Conservation (phyloP, 2,329 filamentous ascomycete genomes). For the Penicillium sclerotigenum region DNA sequence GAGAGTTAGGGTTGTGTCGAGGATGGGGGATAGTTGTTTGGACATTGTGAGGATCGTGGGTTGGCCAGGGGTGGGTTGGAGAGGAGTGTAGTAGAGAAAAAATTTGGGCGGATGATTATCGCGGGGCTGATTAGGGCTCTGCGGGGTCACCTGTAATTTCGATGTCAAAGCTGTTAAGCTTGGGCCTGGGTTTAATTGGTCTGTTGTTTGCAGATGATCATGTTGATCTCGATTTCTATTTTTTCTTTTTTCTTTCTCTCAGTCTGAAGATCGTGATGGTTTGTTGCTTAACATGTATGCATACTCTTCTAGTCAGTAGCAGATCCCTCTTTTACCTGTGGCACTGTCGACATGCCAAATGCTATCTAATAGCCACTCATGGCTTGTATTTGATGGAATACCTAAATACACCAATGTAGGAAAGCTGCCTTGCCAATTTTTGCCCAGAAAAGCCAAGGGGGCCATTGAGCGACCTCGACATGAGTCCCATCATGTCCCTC, state of each 20-base stretch:
- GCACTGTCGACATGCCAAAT: background rate
- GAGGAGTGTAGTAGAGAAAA: slow-evolving; percentile 17
- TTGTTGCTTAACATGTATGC: background rate
- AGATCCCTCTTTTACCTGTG: background rate
- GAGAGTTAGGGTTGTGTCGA: slow-evolving; percentile 38
- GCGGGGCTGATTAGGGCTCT: slow-evolving; percentile 36
- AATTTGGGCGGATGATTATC: slow-evolving; percentile 23
- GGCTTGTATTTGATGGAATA: background rate
- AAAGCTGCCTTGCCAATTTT: background rate
- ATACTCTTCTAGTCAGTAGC: background rate
- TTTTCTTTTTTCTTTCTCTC: background rate
- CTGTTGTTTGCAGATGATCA: background rate
- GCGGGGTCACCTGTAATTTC: slow-evolving; percentile 25
- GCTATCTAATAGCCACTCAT: background rate
- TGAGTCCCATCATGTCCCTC: background rate
- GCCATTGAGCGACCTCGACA: background rate
- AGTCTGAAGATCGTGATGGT: background rate
- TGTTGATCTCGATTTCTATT: background rate
- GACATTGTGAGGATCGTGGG: slow-evolving; percentile 27
- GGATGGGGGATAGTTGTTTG: slow-evolving; percentile 29
- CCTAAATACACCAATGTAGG: background rate
- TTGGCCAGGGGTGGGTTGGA: background rate
- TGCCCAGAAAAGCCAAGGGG: background rate
- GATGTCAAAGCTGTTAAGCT: background rate
- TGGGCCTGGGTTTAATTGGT: background rate